phyloP scores from a whole-genome alignment of 768 basidiomycete species.

The Russula dissimulans region DNA sequence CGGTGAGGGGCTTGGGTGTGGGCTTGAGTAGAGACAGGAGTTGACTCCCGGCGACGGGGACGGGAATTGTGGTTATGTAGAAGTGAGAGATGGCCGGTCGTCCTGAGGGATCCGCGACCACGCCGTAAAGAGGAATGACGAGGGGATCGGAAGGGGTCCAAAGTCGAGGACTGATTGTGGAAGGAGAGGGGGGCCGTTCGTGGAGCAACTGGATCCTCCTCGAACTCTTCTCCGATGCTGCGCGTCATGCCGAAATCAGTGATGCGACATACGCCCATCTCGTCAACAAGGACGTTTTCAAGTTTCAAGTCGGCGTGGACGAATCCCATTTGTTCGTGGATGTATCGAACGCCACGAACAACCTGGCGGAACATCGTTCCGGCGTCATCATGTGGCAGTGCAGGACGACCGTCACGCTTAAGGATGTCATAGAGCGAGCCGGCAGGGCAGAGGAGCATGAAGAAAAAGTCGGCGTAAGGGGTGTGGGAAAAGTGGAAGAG shows the following conservation, averaged over 20 bases:
- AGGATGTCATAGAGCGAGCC: constrained; percentile 82
- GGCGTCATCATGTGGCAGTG: constrained; percentile 65
- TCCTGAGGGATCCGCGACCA: constrained; percentile 7
- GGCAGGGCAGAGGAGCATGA: constrained; percentile 77
- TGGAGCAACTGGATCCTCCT: not conserved
- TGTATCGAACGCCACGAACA: constrained; percentile 70
- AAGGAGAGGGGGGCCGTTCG: not conserved
- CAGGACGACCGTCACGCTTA: constrained; percentile 56
- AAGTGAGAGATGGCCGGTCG: constrained; percentile 27
- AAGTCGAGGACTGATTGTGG: not conserved
- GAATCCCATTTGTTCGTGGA: constrained; percentile 66
- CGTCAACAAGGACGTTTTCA: constrained; percentile 92
- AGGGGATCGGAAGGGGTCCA: not conserved
- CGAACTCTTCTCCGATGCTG: constrained; percentile 41
- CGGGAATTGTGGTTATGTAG: constrained; percentile 30
- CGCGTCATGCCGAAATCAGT: constrained; percentile 78
- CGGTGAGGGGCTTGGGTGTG: constrained; percentile 23
- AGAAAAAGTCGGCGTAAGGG: constrained; percentile 61
- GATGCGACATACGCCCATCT: constrained; percentile 78
- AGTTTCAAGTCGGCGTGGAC: constrained; percentile 95
- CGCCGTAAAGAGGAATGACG: not conserved
- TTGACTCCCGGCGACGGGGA: constrained; percentile 43
- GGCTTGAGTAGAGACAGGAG: constrained; percentile 30
- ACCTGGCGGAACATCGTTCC: constrained; percentile 84
- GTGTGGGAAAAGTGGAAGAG: constrained; percentile 59